A percentile compares a stretch with the other conserved stretches of the same genome.
Conservation (phyloP, 345 rosid species). For the Melaleuca alternifolia region DNA sequence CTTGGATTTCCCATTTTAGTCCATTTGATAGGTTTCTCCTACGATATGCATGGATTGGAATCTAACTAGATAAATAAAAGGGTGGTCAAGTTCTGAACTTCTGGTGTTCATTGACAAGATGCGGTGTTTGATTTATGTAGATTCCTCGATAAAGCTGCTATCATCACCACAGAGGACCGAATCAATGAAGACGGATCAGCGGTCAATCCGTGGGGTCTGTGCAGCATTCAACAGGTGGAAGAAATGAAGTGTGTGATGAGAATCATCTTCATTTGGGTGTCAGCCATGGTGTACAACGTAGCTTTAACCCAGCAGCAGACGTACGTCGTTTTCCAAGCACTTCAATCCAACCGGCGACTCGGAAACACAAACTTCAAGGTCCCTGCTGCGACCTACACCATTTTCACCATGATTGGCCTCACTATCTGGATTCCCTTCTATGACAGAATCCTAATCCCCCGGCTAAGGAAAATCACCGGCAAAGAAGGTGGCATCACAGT, state of each 20-base stretch:
- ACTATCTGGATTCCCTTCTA: conserved; percentile 22
- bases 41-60: background rate
- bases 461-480: conserved; percentile 7
- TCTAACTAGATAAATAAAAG: background rate
- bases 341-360: conserved; percentile 3
- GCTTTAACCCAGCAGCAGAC: conserved; percentile 2
- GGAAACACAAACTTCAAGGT: conserved; percentile 1
- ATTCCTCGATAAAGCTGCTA: conserved; percentile 32
- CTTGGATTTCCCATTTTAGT: background rate
- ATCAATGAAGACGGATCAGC: conserved; percentile 26
- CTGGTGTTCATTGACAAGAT: background rate
- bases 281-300: background rate
- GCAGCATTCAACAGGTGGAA: conserved; percentile 42
- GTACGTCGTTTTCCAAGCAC: conserved; percentile 11
- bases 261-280: conserved; percentile 1
- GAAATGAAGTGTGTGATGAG: conserved; percentile 30
- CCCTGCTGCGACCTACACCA: conserved; percentile 9
- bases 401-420: conserved; percentile 8
- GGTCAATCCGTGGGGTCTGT: conserved; percentile 29
- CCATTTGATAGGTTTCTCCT: background rate
- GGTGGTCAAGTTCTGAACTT: background rate
- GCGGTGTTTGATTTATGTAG: conserved; percentile 10
- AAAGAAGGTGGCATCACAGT: conserved; percentile 21
- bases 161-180: conserved; percentile 13
- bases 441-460: conserved; percentile 11